phyloP scores from a whole-genome alignment of 257 asterid species.

The Ocimum tenuiflorum region DNA sequence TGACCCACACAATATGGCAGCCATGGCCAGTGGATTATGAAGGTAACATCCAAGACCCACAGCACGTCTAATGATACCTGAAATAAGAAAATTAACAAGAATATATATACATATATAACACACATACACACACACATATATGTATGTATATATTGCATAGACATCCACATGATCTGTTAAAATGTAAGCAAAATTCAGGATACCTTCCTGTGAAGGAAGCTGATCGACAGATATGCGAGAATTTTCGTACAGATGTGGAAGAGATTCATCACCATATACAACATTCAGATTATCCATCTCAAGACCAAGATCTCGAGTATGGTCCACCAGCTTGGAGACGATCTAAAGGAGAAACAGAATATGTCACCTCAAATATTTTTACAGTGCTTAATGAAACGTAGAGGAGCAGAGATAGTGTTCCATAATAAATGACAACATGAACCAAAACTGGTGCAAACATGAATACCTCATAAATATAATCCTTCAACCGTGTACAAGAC shows the following conservation, averaged over 20 bases:
- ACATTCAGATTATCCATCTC: constrained; percentile 92
- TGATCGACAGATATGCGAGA: constrained; percentile 87
- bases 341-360: constrained; percentile 38
- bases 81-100: neutral
- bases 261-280: constrained; percentile 91
- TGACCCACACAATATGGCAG: constrained; percentile 85
- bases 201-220: constrained; percentile 93
- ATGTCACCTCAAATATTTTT: constrained; percentile 3
- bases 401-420: neutral
- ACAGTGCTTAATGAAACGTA: neutral
- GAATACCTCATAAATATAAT: constrained; percentile 87
- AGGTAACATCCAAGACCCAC: constrained; percentile 90
- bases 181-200: constrained; percentile 1
- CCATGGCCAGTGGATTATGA: constrained; percentile 93
- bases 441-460: neutral
- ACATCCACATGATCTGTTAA: neutral
- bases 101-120: no score
- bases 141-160: no score
- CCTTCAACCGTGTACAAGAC: constrained; percentile 84
- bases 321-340: constrained; percentile 96
- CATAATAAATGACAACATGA: neutral
- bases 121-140: no score
- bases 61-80: constrained; percentile 90
- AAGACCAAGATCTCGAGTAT: constrained; percentile 92
- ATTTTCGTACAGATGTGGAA: constrained; percentile 88